Percentiles rank a stretch among this genome's conserved stretches.
Evolutionary conservation across 2,329 filamentous ascomycete genomes (phyloP).

Genomic region (Trichoderma sp.): DNA sequence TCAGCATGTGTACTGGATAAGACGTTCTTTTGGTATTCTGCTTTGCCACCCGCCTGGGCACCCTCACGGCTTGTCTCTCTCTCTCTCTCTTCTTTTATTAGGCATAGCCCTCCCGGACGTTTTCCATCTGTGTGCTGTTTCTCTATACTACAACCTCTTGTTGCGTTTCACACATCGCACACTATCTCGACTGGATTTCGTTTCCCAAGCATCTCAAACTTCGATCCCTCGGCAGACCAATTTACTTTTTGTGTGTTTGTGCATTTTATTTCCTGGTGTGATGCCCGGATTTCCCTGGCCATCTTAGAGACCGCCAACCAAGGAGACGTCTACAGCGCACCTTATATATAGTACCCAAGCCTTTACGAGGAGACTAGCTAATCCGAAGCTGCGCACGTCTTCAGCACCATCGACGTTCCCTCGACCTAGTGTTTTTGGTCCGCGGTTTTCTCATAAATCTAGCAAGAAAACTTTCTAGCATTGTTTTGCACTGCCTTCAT

Average conservation of each 20-base stretch:
- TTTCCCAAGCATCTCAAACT: conserved; percentile 1
- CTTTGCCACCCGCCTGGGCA: conserved; percentile 19
- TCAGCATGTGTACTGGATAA: conserved; percentile 13
- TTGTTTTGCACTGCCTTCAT: conserved; percentile 26
- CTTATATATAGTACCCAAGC: conserved; percentile 4
- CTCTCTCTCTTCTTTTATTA: conserved; percentile 4
- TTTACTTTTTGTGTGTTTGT: conserved; percentile 1
- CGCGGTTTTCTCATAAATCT: conserved; percentile 25
- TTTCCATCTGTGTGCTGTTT: neutral
- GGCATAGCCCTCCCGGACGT: conserved; percentile 12
- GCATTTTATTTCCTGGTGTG: conserved; percentile 3
- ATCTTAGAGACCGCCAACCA: conserved; percentile 7
- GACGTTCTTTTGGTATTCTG: conserved; percentile 12
- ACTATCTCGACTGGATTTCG: conserved; percentile 1
- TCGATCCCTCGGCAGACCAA: neutral
- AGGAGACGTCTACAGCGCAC: conserved; percentile 9
- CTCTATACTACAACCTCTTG: neutral
- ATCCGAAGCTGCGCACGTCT: neutral
- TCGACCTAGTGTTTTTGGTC: conserved; percentile 22
- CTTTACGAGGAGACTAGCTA: conserved; percentile 9
- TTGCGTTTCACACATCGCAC: conserved; percentile 1
- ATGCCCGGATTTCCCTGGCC: conserved; percentile 12
- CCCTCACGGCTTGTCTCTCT: conserved; percentile 13
- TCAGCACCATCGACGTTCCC: conserved; percentile 27
- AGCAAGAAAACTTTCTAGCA: neutral